phyloP scores from a whole-genome alignment of 306 rosid genomes.

The Macrotyloma uniflorum region DNA sequence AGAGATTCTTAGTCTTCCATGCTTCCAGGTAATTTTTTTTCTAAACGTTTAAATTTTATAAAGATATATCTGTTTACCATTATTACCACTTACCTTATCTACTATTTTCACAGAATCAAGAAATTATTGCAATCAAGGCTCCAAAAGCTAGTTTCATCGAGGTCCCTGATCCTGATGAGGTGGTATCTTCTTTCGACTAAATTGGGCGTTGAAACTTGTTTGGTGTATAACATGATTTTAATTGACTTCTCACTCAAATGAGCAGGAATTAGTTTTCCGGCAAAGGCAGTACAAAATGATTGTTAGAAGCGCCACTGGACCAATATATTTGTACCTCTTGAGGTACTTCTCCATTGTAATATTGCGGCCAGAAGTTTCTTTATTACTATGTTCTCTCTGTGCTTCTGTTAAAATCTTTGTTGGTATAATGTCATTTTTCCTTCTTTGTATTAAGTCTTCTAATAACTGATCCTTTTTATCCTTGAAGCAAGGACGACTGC shows the following conservation, averaged over 20 bases:
- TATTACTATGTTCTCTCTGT: constrained; percentile 20
- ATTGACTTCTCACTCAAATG: constrained; percentile 40
- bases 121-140: constrained; percentile 78
- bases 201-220: constrained; percentile 33
- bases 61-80: constrained; percentile 20
- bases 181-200: constrained; percentile 37
- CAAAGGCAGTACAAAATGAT: constrained; percentile 72
- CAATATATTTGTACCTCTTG: constrained; percentile 69
- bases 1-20: constrained; percentile 67
- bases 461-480: constrained; percentile 29
- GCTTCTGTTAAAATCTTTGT: background rate
- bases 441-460: background rate
- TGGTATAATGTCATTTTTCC: constrained; percentile 21
- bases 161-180: constrained; percentile 93
- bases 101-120: constrained; percentile 57
- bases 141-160: constrained; percentile 76
- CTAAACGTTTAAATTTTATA: background rate
- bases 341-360: constrained; percentile 52
- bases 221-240: constrained; percentile 19
- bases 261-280: constrained; percentile 63
- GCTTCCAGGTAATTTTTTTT: constrained; percentile 72
- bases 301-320: constrained; percentile 77
- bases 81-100: constrained; percentile 41
- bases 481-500: constrained; percentile 47
- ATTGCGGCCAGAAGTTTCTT: constrained; percentile 22